Conservation (phyloP, 2,329 filamentous ascomycete genomes). For the Fusarium tjaetaba region DNA sequence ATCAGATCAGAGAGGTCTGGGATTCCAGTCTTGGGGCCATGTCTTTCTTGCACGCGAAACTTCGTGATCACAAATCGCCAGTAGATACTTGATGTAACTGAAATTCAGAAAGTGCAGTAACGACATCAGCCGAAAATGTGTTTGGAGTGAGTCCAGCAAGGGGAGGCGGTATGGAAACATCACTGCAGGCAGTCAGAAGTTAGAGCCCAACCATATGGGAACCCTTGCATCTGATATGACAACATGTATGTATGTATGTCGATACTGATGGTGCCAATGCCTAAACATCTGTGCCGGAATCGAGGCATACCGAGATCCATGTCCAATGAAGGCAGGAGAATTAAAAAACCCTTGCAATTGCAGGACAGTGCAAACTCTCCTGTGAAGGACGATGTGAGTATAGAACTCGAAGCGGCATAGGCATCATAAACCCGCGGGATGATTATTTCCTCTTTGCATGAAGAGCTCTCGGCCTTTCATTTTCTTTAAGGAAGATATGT, state of each 20-base stretch:
- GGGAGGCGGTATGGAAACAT: conserved; percentile 2
- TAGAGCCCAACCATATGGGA: conserved; percentile 15
- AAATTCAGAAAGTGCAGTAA: not conserved
- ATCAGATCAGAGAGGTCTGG: conserved; percentile 9
- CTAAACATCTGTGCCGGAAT: conserved; percentile 13
- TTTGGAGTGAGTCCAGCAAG: not conserved
- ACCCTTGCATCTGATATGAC: conserved; percentile 11
- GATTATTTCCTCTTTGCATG: conserved; percentile 8
- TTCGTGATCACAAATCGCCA: not conserved
- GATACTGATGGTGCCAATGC: conserved; percentile 12
- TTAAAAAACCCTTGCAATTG: conserved; percentile 10
- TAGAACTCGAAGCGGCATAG: not conserved
- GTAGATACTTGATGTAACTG: not conserved
- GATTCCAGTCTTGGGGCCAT: not conserved
- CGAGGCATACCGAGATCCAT: conserved; percentile 1
- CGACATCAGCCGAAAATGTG: conserved; percentile 1
- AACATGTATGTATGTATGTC: conserved; percentile 14
- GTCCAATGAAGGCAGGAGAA: not conserved
- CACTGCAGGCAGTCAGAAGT: conserved; percentile 6
- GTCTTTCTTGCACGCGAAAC: not conserved
- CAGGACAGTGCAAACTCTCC: conserved; percentile 19
- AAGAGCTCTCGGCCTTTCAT: not conserved
- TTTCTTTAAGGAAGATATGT: conserved; percentile 19
- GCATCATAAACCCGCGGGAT: conserved; percentile 1
- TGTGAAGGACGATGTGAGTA: not conserved